Conservation (phyloP, 495 filamentous ascomycete species). For the Neurospora africana region DNA sequence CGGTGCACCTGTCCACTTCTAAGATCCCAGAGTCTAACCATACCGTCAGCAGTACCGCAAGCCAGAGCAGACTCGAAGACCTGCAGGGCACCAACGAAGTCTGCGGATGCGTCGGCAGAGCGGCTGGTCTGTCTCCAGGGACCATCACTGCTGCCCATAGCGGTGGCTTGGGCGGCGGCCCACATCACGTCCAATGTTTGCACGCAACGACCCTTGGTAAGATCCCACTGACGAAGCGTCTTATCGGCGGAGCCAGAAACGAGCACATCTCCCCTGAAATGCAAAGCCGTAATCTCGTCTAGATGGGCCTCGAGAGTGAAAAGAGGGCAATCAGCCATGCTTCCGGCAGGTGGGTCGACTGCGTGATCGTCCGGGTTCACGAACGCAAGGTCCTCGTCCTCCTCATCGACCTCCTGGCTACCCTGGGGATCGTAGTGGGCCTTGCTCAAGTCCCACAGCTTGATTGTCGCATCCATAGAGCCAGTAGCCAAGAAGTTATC, state of each 20-base stretch:
- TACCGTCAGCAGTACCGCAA: slow-evolving; percentile 96
- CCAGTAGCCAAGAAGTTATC: slow-evolving; percentile 94
- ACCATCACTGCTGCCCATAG: slow-evolving; percentile 44
- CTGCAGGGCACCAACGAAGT: slow-evolving; percentile 92
- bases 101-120: slow-evolving; percentile 52
- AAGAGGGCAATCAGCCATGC: slow-evolving; percentile 76
- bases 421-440: slow-evolving; percentile 49
- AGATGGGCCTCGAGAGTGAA: slow-evolving; percentile 85
- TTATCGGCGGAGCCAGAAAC: slow-evolving; percentile 96
- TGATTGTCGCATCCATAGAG: slow-evolving; percentile 90
- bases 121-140: slow-evolving; percentile 47
- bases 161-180: slow-evolving; percentile 87
- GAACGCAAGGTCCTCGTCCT: slow-evolving; percentile 50
- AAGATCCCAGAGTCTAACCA: slow-evolving; percentile 96
- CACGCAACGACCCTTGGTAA: slow-evolving; percentile 88
- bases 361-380: slow-evolving; percentile 49
- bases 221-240: slow-evolving; percentile 94
- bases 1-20: slow-evolving; percentile 91
- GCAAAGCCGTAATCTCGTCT: slow-evolving; percentile 86
- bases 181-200: slow-evolving; percentile 98
- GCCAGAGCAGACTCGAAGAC: slow-evolving; percentile 95
- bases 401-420: slow-evolving; percentile 52
- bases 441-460: slow-evolving; percentile 79
- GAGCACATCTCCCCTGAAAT: slow-evolving; percentile 78
- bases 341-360: slow-evolving; percentile 53